phyloP scores from a whole-genome alignment of 2,329 filamentous ascomycete species.

The Shiraia sp. region DNA sequence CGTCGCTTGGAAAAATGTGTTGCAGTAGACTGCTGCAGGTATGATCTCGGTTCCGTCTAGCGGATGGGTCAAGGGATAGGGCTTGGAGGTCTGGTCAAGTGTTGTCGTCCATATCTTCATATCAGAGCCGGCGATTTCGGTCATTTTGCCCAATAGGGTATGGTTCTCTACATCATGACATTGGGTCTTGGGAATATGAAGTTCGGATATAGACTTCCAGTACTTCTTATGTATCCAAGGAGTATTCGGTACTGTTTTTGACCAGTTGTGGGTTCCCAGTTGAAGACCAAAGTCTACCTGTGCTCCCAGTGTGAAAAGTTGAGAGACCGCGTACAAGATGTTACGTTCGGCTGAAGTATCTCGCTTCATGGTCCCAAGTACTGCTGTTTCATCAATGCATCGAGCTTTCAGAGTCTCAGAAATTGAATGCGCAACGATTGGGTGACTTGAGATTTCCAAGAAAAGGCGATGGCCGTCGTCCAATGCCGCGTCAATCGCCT shows the following conservation, averaged over 20 bases:
- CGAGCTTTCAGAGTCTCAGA: conserved; percentile 41
- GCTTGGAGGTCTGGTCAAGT: conserved; percentile 38
- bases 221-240: conserved; percentile 29
- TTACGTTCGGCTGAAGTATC: conserved; percentile 27
- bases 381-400: conserved; percentile 34
- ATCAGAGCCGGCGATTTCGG: conserved; percentile 29
- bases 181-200: conserved; percentile 1
- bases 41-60: conserved; percentile 49
- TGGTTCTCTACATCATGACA: conserved; percentile 39
- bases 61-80: conserved; percentile 47
- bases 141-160: conserved; percentile 39
- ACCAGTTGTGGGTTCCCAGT: conserved; percentile 12
- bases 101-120: conserved; percentile 37
- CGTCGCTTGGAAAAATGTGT: conserved; percentile 45
- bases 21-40: conserved; percentile 47
- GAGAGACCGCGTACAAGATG: conserved; percentile 31
- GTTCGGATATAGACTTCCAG: conserved; percentile 16
- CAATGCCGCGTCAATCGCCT: conserved; percentile 39
- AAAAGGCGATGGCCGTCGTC: conserved; percentile 46
- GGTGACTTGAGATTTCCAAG: conserved; percentile 49
- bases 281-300: conserved; percentile 20
- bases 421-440: conserved; percentile 48
- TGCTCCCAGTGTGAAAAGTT: conserved; percentile 35
- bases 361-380: conserved; percentile 38
- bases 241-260: conserved; percentile 13